A percentile compares a stretch with the other conserved stretches of the same genome.
phyloP scores from a whole-genome alignment of 2,329 filamentous ascomycete genomes.

The Lecanoromycetidae sp. region DNA sequence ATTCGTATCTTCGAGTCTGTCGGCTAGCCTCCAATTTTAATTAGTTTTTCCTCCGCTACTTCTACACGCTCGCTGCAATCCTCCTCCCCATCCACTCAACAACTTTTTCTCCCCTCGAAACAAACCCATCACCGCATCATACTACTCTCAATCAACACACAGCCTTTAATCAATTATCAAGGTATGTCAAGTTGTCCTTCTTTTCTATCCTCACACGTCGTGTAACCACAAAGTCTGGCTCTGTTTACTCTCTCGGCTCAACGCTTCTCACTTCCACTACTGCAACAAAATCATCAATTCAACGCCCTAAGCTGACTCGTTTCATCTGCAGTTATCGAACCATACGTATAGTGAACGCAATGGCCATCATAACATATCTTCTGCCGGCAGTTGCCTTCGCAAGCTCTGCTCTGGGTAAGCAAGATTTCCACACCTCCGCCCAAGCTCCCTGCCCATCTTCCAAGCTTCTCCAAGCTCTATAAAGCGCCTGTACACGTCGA shows the following conservation, averaged over 20 bases:
- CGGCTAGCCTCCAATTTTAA: conserved; percentile 9
- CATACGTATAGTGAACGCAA: conserved; percentile 24
- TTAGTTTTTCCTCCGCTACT: conserved; percentile 3
- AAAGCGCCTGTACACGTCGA: not conserved
- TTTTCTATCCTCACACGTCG: not conserved
- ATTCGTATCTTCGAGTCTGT: not conserved
- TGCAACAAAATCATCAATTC: not conserved
- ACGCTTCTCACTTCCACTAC: not conserved
- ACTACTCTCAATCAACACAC: conserved; percentile 8
- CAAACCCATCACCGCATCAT: conserved; percentile 6
- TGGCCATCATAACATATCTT: conserved; percentile 44
- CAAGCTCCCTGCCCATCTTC: not conserved
- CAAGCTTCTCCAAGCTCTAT: not conserved
- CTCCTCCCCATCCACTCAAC: conserved; percentile 10
- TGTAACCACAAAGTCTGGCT: not conserved
- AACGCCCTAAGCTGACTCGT: not conserved
- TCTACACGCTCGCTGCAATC: conserved; percentile 15
- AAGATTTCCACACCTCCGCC: not conserved
- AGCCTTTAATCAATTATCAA: conserved; percentile 10
- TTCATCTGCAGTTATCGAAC: conserved; percentile 14
- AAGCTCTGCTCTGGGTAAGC: conserved; percentile 35
- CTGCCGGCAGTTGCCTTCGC: conserved; percentile 44
- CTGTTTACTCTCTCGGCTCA: conserved; percentile 4
- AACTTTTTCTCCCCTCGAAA: conserved; percentile 7
- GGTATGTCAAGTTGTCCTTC: too few relatives aligned